These are phyloP conservation scores for Rhodotorula kratochvilovae DNA, from an alignment of 768 basidiomycete genomes.

Conservation along the genomic window DNA sequence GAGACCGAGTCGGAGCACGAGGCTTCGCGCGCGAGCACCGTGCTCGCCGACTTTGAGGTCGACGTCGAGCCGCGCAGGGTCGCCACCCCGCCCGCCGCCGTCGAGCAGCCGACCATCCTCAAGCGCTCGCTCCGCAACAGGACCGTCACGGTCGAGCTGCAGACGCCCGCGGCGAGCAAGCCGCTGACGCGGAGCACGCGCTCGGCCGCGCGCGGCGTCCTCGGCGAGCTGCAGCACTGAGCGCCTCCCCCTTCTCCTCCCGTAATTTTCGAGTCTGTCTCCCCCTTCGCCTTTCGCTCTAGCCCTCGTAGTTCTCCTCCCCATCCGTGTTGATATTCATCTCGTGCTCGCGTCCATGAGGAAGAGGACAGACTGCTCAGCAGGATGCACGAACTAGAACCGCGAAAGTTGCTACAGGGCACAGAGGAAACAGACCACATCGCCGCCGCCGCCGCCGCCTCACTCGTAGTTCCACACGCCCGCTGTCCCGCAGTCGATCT, in stretches of 20 bases:
- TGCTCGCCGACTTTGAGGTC: not conserved
- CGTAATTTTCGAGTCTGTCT: not conserved
- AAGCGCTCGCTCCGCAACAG: slow-evolving; percentile 19
- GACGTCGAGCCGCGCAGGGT: not conserved
- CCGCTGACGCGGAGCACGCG: not conserved
- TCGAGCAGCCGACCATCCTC: slow-evolving; percentile 53
- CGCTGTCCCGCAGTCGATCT: not conserved
- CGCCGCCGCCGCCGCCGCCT: too few species aligned
- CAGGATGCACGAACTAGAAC: too few species aligned
- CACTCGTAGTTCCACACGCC: not conserved
- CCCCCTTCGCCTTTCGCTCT: not conserved
- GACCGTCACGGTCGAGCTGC: slow-evolving; percentile 27
- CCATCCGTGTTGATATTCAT: too few species aligned
- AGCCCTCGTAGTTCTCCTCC: not conserved
- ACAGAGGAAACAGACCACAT: too few species aligned
- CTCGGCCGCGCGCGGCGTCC: slow-evolving; percentile 11
- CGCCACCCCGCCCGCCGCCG: not conserved
- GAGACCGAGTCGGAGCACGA: slow-evolving; percentile 23
- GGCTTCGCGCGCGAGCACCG: not conserved
- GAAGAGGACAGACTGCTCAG: too few species aligned
- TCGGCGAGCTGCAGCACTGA: slow-evolving; percentile 21
- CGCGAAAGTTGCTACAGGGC: too few species aligned
- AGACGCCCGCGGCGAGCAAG: not conserved
- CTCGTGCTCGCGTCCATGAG: too few species aligned
- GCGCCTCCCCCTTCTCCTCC: not conserved